Percentiles rank a stretch among this genome's conserved stretches.
Conservation (phyloP, 352 stramenopile species). For the Pilasporangium apinafurcum region DNA sequence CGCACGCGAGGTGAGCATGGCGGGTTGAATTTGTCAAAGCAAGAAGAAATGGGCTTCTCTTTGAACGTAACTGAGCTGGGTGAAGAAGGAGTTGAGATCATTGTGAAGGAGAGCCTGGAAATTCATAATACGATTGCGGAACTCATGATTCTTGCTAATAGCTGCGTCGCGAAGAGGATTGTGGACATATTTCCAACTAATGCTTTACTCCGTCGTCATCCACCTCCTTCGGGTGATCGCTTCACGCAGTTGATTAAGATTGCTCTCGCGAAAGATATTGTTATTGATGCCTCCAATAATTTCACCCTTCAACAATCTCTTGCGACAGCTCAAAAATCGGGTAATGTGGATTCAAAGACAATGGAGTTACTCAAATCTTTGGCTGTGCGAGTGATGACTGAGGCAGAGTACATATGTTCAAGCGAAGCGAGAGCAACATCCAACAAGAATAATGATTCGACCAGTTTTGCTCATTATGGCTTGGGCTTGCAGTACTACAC, state of each 20-base stretch:
- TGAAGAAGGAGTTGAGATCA: constrained; percentile 78
- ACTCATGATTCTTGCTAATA: constrained; percentile 93
- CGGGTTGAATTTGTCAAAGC: constrained; percentile 71
- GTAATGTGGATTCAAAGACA: constrained; percentile 67
- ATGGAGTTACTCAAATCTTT: constrained; percentile 91
- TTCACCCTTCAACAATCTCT: constrained; percentile 80
- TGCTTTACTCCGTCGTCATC: constrained; percentile 85
- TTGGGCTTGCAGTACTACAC: constrained; percentile 88
- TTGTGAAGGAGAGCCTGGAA: constrained; percentile 88
- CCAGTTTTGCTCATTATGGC: constrained; percentile 82
- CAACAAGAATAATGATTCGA: constrained; percentile 31
- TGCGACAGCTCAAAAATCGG: constrained; percentile 39
- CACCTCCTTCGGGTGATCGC: constrained; percentile 61
- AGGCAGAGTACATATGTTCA: constrained; percentile 91
- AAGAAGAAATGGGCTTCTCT: constrained; percentile 83
- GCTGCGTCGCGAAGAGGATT: constrained; percentile 82
- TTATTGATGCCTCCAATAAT: constrained; percentile 76
- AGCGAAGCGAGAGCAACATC: constrained; percentile 41
- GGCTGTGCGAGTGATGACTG: constrained; percentile 91
- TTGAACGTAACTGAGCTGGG: constrained; percentile 65
- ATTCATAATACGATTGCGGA: constrained; percentile 93
- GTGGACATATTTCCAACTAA: constrained; percentile 71
- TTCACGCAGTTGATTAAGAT: constrained; percentile 74
- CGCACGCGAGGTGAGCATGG: constrained; percentile 56
- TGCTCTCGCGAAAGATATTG: constrained; percentile 58